phyloP scores from a whole-genome alignment of 805 yeast species.

The Kuraishia capsulata region DNA sequence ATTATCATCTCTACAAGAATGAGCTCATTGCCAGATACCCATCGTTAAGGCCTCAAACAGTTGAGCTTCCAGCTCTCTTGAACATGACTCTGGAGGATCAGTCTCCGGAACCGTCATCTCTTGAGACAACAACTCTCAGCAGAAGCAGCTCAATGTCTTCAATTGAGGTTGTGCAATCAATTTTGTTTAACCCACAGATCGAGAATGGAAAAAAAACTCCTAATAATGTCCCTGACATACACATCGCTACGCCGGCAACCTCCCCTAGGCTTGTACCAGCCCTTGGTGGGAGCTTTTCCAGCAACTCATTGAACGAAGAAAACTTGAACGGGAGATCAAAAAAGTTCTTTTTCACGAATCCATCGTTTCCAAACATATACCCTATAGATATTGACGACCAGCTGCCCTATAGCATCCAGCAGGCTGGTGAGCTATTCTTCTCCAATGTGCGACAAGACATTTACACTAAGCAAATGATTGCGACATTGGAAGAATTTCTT shows the following conservation, averaged over 20 bases:
- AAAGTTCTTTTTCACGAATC: slow-evolving; percentile 22
- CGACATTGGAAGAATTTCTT: slow-evolving; percentile 63
- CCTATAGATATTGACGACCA: slow-evolving; percentile 20
- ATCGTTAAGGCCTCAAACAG: slow-evolving; percentile 43
- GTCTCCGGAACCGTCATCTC: neutral
- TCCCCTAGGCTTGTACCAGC: slow-evolving; percentile 61
- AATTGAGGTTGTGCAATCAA: slow-evolving; percentile 4
- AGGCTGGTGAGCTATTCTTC: slow-evolving; percentile 65
- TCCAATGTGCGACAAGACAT: slow-evolving; percentile 57
- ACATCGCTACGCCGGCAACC: slow-evolving; percentile 83
- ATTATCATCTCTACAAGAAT: slow-evolving; percentile 71
- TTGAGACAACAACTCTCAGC: slow-evolving; percentile 3
- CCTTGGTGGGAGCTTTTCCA: slow-evolving; percentile 19
- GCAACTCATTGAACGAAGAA: slow-evolving; percentile 19
- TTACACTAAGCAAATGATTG: slow-evolving; percentile 62
- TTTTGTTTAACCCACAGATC: slow-evolving; percentile 21
- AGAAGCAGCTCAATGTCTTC: neutral
- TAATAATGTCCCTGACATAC: slow-evolving; percentile 30
- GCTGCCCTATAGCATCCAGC: slow-evolving; percentile 68
- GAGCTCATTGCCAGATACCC: slow-evolving; percentile 75
- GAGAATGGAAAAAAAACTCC: slow-evolving; percentile 25
- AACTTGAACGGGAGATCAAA: slow-evolving; percentile 18
- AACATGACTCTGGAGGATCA: slow-evolving; percentile 20
- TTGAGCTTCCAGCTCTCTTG: slow-evolving; percentile 33
- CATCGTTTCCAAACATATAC: slow-evolving; percentile 21